These are phyloP conservation scores for Zygotorulaspora mrakii DNA, from an alignment of 1,139 yeast genomes.

Conservation along the genomic window DNA sequence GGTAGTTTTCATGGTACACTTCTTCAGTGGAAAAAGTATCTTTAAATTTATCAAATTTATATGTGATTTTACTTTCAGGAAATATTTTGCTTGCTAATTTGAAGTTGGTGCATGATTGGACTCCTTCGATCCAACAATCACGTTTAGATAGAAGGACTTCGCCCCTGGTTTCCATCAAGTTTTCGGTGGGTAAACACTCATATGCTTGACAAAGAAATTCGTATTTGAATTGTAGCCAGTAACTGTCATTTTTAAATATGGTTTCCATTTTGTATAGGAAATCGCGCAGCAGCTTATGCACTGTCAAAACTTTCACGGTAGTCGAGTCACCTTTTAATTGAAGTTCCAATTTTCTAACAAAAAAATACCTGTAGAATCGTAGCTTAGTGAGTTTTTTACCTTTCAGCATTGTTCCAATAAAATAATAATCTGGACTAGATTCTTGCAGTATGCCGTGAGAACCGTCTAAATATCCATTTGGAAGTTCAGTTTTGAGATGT, in stretches of 20 bases:
- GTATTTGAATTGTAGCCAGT: conserved; percentile 27
- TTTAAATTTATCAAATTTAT: conserved; percentile 20
- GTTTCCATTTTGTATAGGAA: conserved; percentile 21
- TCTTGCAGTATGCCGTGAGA: conserved; percentile 19
- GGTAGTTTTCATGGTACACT: conserved; percentile 34
- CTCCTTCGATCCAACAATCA: conserved; percentile 35
- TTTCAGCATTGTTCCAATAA: conserved; percentile 17
- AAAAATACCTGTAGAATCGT: conserved; percentile 23
- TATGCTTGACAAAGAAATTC: conserved; percentile 19
- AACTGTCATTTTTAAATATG: conserved; percentile 15
- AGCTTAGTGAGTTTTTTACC: conserved; percentile 23
- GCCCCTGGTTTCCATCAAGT: conserved; percentile 23
- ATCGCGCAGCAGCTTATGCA: conserved; percentile 15
- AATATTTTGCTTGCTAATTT: conserved; percentile 18
- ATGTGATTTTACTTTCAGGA: conserved; percentile 7
- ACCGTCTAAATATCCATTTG: conserved; percentile 25
- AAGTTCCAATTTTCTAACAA: conserved; percentile 25
- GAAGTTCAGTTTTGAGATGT: conserved; percentile 11
- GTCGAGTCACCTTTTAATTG: conserved; percentile 15
- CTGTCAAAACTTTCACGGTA: conserved; percentile 10
- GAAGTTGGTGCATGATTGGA: conserved; percentile 21
- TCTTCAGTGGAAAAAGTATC: conserved; percentile 33
- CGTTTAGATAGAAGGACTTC: conserved; percentile 27
- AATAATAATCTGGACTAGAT: conserved; percentile 6
- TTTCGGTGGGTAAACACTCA: conserved; percentile 9